Conservation (phyloP, 176 grass and related monocot species). For the Carex scoparia region DNA sequence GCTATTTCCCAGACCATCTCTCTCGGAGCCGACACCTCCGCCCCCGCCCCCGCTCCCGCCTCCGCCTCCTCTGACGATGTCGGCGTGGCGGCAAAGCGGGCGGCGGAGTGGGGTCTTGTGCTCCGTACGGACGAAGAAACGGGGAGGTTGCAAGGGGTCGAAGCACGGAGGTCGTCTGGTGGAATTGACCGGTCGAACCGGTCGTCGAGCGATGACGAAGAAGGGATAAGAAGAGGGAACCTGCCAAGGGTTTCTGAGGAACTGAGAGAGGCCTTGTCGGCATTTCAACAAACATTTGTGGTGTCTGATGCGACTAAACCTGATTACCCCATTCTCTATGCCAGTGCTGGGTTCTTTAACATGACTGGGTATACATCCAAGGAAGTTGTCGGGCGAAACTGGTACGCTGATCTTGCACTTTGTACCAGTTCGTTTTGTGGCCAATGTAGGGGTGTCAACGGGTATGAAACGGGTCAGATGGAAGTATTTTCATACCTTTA, state of each 20-base stretch:
- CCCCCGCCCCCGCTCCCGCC: background rate
- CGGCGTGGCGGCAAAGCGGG: constrained; percentile 45
- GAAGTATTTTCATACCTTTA: no score
- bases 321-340: constrained; percentile 80
- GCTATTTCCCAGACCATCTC: background rate
- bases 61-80: constrained; percentile 23
- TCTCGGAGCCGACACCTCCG: constrained; percentile 2
- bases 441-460: background rate
- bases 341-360: constrained; percentile 80
- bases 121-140: constrained; percentile 78
- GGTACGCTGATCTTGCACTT: constrained; percentile 25
- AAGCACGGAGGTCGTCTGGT: constrained; percentile 30
- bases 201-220: background rate
- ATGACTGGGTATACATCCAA: constrained; percentile 72
- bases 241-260: constrained; percentile 85
- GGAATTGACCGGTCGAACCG: background rate
- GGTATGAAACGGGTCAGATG: no score
- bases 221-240: constrained; percentile 11
- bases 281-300: constrained; percentile 90
- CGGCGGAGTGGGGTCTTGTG: constrained; percentile 86
- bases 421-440: background rate
- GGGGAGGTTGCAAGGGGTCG: constrained; percentile 53
- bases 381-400: constrained; percentile 80
- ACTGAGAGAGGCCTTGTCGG: constrained; percentile 72
- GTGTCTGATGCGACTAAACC: constrained; percentile 92